Percentiles rank a stretch among this genome's conserved stretches.
These are phyloP conservation scores for Posidonia oceanica DNA, from an alignment of 116 monocot species.

Conservation along the genomic window DNA sequence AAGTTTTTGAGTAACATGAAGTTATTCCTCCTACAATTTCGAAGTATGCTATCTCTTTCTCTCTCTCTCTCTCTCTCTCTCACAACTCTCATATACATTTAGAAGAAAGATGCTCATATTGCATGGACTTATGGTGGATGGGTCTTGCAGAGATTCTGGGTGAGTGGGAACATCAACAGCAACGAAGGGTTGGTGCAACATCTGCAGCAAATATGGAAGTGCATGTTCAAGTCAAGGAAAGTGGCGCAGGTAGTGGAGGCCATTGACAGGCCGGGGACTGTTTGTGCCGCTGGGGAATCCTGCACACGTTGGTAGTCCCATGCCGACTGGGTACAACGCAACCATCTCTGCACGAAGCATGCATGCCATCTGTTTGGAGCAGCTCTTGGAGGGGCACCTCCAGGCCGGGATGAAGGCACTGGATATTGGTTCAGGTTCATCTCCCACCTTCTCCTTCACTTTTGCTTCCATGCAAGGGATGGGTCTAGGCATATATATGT, in stretches of 20 bases:
- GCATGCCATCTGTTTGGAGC: slow-evolving; percentile 67
- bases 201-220: slow-evolving; percentile 37
- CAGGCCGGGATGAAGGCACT: slow-evolving; percentile 64
- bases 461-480: too few relatives aligned
- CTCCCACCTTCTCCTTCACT: too few relatives aligned
- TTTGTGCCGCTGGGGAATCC: slow-evolving; percentile 42
- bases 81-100: too few relatives aligned
- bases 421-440: slow-evolving; percentile 70
- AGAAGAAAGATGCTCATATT: too few relatives aligned
- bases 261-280: slow-evolving; percentile 39
- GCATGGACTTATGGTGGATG: too few relatives aligned
- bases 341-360: slow-evolving; percentile 81
- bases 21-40: too few relatives aligned
- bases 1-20: too few relatives aligned
- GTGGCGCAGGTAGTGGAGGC: slow-evolving; percentile 69
- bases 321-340: slow-evolving; percentile 59
- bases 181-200: slow-evolving; percentile 62
- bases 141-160: neutral
- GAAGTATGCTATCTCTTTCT: too few relatives aligned
- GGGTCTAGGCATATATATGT: too few relatives aligned
- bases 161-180: slow-evolving; percentile 27
- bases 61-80: too few relatives aligned
- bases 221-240: slow-evolving; percentile 42
- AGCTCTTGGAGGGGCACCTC: slow-evolving; percentile 51
- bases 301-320: slow-evolving; percentile 50